Base-by-base conservation (phyloP, 225 moss, liverwort and hornwort genomes). In the Anthoceros angustus region DNA sequence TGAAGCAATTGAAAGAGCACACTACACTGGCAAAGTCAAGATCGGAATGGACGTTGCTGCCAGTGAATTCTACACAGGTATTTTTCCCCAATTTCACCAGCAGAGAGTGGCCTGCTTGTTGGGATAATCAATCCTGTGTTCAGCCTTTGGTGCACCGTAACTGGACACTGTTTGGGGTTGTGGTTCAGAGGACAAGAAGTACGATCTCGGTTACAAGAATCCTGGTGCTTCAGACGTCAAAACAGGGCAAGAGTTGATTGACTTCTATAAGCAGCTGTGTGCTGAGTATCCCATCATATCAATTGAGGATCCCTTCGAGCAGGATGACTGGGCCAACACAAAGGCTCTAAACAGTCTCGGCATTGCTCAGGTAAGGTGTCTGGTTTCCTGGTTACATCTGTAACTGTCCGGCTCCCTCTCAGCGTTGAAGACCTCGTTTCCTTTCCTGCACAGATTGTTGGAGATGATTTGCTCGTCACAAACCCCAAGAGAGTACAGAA, bases 41-140 rank as follows among this genome's bases (percentile, higher is more conserved):
- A 94, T 94, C 73, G 94, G 94, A 65, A 83, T 94, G 87, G 94
- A 94, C 75, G 94, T 90, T 70, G 94, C 94, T 45, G 94, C 94
- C 61, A 94, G 94, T 76, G 94, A 94, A 79, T 94, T 94, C 68
- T 77, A 76, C 66, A 90, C 94, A 62, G 70, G 84, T 75, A 68
- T 42, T 60, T 8, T 49, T 26, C 25, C 3, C 9, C 10, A 6
- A 5, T 39, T 66, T 2, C 2, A 39, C 3, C 12, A 26, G 65
- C 41, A 46, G 16, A 16, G 45, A 20, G 9, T 43, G 14, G 24
- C 18, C 21, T 60, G 43, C 9, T 9, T 50, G 14, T 23, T 40
- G 46, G 12, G 23, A 45, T 50, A 25, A 21, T 3, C 3, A 16
- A 26, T 25, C 21, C 25, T 41, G 10, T 39, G 7, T 12, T 15